Base-by-base conservation (phyloP, 116 monocot species). In the Cymodocea nodosa region DNA sequence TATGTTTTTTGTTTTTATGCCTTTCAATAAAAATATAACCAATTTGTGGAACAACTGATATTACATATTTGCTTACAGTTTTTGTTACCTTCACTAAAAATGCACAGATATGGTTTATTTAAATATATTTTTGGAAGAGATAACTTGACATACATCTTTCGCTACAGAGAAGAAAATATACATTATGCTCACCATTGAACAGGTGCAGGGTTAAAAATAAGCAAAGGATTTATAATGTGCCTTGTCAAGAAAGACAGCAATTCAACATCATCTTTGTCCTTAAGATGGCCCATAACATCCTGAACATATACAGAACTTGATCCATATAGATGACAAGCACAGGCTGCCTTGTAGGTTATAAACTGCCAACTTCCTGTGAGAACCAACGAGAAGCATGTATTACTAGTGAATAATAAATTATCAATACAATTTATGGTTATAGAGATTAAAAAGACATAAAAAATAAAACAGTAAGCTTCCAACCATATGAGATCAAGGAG, bases 251-350 rank as follows among this genome's bases (percentile, higher is more conserved):
- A 71, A 63, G 67, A 62, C 16, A 71, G 14, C 59, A 59, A 70
- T 0, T 70, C 63, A 30, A 4, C 50, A 24, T 71, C 50, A 4
- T 56, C 66, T 57, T 67, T 70, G 48, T 72, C 40, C 48, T 34
- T 55, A 20, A 84, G 57, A 30, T 40, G 73, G 18, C 34, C 59
- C n/a, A 68, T 57, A 35, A 71, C 89, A 59, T 66, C 64, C 35
- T 56, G 35, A 23, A 84, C 84, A 62, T 82, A 89, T 62, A 61
- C 73, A 57, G 60, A 75, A 19, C 51, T 63, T 4, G 84, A 75
- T 0, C 89, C 89, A 68, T 82, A 84, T 20, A 89, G 50, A 58
- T 89, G 89, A 63, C 70, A 71, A 18, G 89, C 89, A 63, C 84
- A 79, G 15, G 82, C 84, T 54, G 84, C 89, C 68, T 89, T 89